phyloP scores from a whole-genome alignment of 148 eudicot species.

The Amaranthus hypochondriacus region DNA sequence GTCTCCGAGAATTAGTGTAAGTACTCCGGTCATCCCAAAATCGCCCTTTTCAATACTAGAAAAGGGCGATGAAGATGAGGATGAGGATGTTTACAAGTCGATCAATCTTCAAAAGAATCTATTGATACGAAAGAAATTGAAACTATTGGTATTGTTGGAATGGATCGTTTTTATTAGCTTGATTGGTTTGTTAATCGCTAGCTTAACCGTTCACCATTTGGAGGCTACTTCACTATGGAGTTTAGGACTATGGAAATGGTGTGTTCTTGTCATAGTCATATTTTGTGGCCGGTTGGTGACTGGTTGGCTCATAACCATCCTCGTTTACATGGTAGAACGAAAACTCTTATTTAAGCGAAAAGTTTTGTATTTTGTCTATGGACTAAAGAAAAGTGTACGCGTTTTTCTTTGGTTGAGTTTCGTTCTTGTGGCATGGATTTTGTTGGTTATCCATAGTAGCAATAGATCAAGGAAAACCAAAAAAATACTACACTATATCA shows the following conservation, averaged over 20 bases:
- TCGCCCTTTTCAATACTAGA: slow-evolving; percentile 43
- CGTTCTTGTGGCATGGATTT: slow-evolving; percentile 72
- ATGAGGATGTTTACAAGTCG: slow-evolving; percentile 50
- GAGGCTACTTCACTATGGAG: slow-evolving; percentile 35
- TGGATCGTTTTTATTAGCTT: slow-evolving; percentile 43
- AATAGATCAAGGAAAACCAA: slow-evolving; percentile 38
- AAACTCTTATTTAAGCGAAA: slow-evolving; percentile 67
- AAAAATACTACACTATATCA: slow-evolving; percentile 44
- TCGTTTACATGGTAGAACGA: slow-evolving; percentile 58
- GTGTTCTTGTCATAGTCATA: slow-evolving; percentile 55
- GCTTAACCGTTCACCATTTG: slow-evolving; percentile 39
- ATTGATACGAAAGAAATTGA: slow-evolving; percentile 35
- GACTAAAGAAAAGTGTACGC: slow-evolving; percentile 62
- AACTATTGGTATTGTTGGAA: slow-evolving; percentile 35
- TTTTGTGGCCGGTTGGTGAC: slow-evolving; percentile 65
- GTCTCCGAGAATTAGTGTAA: slow-evolving; percentile 33
- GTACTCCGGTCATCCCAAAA: slow-evolving; percentile 48
- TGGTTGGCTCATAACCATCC: slow-evolving; percentile 42
- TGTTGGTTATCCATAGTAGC: slow-evolving; percentile 55
- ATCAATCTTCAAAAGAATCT: slow-evolving; percentile 17
- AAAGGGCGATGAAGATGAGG: slow-evolving; percentile 48
- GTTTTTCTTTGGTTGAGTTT: slow-evolving; percentile 64
- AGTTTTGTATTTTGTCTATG: slow-evolving; percentile 70
- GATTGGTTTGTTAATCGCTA: slow-evolving; percentile 39
- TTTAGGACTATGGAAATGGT: slow-evolving; percentile 77